Conservation (phyloP, 2,329 filamentous ascomycete genomes). For the Pseudogymnoascus sp. region DNA sequence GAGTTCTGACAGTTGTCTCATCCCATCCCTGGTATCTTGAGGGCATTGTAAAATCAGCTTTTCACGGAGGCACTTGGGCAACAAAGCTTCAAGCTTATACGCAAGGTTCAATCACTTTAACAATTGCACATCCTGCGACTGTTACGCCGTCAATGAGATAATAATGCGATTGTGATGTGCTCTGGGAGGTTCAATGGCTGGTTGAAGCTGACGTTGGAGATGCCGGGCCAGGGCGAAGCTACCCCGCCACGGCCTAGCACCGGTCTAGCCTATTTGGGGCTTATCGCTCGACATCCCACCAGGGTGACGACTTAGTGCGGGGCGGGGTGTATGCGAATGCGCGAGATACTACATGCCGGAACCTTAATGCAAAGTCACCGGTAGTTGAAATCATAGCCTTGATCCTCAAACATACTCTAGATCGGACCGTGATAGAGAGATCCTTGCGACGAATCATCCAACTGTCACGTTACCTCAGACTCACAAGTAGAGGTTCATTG, state of each 20-base stretch:
- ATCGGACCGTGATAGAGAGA: background rate
- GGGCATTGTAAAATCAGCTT: background rate
- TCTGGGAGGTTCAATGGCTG: background rate
- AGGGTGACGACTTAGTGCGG: constrained; percentile 3
- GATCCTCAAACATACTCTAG: background rate
- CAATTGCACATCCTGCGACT: background rate
- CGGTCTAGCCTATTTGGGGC: background rate
- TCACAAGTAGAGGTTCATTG: background rate
- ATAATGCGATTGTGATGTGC: background rate
- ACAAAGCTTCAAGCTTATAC: background rate
- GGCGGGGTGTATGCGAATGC: background rate
- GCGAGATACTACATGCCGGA: background rate
- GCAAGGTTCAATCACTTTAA: background rate
- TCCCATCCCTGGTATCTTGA: background rate
- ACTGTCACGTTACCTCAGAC: background rate
- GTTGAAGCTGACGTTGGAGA: background rate
- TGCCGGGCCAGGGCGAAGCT: background rate
- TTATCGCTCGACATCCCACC: constrained; percentile 4
- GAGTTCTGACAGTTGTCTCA: background rate
- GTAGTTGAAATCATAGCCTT: background rate
- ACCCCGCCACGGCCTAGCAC: background rate
- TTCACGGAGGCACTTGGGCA: background rate
- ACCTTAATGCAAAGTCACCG: background rate
- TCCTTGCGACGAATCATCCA: background rate
- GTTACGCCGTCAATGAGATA: background rate